These are phyloP conservation scores for Amaranthus tricolor DNA, from an alignment of 179 eudicot species.

Conservation along the genomic window DNA sequence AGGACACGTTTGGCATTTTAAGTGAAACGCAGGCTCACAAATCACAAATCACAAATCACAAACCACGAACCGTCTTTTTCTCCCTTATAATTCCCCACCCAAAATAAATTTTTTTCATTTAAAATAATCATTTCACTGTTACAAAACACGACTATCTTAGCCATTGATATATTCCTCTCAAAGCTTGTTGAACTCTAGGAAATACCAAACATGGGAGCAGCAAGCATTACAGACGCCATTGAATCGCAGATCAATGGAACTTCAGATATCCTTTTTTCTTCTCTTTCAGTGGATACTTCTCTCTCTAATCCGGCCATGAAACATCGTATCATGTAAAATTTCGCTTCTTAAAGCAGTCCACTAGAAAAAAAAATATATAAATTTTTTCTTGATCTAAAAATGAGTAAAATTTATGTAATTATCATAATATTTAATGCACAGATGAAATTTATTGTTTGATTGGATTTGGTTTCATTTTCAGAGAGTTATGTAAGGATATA, in stretches of 20 bases:
- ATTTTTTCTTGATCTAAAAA: neutral
- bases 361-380: neutral
- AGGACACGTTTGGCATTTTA: constrained; percentile 16
- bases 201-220: constrained; percentile 36
- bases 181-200: constrained; percentile 2
- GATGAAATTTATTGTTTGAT: constrained; percentile 13
- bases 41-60: too few species aligned
- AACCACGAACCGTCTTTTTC: neutral
- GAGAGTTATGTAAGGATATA: constrained; percentile 70
- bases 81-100: neutral
- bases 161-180: constrained; percentile 16
- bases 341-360: neutral
- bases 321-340: constrained; percentile 55
- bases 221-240: constrained; percentile 55
- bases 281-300: constrained; percentile 67
- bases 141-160: constrained; percentile 21
- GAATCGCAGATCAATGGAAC: constrained; percentile 36
- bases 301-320: constrained; percentile 67
- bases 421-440: neutral
- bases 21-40: neutral
- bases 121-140: constrained; percentile 8
- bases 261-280: constrained; percentile 48
- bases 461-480: constrained; percentile 19
- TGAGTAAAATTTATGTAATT: constrained; percentile 3
- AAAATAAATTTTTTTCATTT: neutral